phyloP scores from a whole-genome alignment of 306 rosid species.

The Phaseolus lunatus region DNA sequence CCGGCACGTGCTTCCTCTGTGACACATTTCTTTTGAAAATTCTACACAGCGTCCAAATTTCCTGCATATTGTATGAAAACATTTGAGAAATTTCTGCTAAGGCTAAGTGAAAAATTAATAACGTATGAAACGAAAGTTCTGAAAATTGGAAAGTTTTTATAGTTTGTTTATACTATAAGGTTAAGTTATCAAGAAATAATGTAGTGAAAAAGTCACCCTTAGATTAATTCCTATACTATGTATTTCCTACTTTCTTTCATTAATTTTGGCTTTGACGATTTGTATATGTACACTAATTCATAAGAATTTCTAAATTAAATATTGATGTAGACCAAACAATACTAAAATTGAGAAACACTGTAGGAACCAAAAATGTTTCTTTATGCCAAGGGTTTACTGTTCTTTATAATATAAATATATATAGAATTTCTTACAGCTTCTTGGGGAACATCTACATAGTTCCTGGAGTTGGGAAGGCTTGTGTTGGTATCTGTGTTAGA shows the following conservation, averaged over 20 bases:
- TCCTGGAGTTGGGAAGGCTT: slow-evolving; percentile 24
- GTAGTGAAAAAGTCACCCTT: not conserved
- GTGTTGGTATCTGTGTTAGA: slow-evolving; percentile 30
- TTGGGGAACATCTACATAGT: slow-evolving; percentile 14
- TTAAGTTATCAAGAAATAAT: not conserved
- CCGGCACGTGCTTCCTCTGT: slow-evolving; percentile 60
- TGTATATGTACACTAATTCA: not conserved
- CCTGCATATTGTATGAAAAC: slow-evolving; percentile 56
- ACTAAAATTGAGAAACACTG: not conserved
- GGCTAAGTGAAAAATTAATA: not conserved
- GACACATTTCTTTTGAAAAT: slow-evolving; percentile 75
- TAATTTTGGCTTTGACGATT: not conserved
- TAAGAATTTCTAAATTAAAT: not conserved
- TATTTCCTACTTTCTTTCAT: not conserved
- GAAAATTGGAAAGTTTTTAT: not conserved
- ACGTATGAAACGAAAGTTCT: not conserved
- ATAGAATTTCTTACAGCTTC: slow-evolving; percentile 69
- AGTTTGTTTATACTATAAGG: not conserved
- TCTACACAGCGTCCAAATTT: slow-evolving; percentile 93
- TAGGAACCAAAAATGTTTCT: not conserved
- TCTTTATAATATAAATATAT: too few species aligned
- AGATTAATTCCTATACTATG: not conserved
- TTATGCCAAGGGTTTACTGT: not conserved
- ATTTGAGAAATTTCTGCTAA: not conserved
- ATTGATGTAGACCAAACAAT: not conserved